Conservation (phyloP, 1,139 yeast species). For the Meyerozyma smithsonii region DNA sequence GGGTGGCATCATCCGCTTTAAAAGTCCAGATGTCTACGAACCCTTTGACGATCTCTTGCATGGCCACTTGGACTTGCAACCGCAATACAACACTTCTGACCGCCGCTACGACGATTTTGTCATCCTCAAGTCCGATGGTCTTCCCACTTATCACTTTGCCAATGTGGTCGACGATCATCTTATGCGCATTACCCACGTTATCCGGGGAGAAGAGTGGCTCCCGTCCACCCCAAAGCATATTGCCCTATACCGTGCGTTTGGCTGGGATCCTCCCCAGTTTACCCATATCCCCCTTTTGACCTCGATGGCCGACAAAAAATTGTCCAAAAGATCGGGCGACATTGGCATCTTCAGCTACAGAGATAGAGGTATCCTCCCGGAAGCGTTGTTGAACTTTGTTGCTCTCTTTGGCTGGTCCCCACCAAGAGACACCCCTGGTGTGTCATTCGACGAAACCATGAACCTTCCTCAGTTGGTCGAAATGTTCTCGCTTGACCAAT, state of each 20-base stretch:
- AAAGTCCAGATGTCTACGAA: constrained; percentile 68
- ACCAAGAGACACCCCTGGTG: constrained; percentile 47
- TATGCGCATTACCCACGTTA: constrained; percentile 90
- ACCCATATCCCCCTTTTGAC: constrained; percentile 90
- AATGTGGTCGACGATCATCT: constrained; percentile 92
- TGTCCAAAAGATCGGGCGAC: constrained; percentile 84
- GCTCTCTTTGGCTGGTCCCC: constrained; percentile 97
- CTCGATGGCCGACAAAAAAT: constrained; percentile 66
- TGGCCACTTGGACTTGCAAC: constrained; percentile 71
- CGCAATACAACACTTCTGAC: constrained; percentile 68
- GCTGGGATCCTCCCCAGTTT: constrained; percentile 78
- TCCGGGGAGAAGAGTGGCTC: constrained; percentile 97
- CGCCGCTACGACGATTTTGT: constrained; percentile 86
- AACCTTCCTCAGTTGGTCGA: constrained; percentile 47
- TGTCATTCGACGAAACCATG: constrained; percentile 57
- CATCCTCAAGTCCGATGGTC: constrained; percentile 80
- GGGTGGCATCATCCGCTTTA: constrained; percentile 52
- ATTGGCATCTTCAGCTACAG: constrained; percentile 60
- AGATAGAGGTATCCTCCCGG: constrained; percentile 69
- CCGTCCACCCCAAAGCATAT: constrained; percentile 94
- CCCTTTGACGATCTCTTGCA: constrained; percentile 68
- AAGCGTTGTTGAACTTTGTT: constrained; percentile 80
- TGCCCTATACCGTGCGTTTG: constrained; percentile 80
- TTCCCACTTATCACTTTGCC: constrained; percentile 96
- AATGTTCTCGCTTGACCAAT: constrained; percentile 52